Evolutionary conservation across 1,284 basidiomycete genomes (phyloP), one percentile per base, ranked within the genome.

Genomic region (Xerocomus minutiporus): DNA sequence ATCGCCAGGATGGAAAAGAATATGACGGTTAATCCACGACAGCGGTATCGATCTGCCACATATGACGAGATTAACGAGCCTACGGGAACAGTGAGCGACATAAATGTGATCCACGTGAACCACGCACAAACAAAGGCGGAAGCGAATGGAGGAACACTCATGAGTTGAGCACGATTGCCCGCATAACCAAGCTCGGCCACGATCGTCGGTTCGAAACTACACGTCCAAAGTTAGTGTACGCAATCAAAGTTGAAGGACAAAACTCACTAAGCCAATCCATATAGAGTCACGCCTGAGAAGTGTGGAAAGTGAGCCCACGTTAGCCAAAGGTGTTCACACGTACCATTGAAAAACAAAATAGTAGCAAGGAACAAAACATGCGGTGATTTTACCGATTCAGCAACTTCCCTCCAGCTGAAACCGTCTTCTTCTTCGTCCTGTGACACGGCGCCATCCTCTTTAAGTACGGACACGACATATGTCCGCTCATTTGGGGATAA

Each of bases 151-250:
- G 75, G 77, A 6, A 78, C 77, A 23, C 71, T 77, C 73, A 77
- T 73, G 11, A 80, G 67, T 51, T 80, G 79, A 15, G 77, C 75
- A 5, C 61, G 61, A 13, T 73, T 68, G 7, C 71, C 70, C 1
- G 67, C 69, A 56, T 73, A 78, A n/a, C 77, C 78, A 13, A 81
- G 68, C 17, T 66, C 59, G 39, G 67, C 67, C 5, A 82, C 72
- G 50, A 82, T 80, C 1, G 74, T 73, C 8, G 82, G 82, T 3
- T 78, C 68, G 57, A 84, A 84, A 58, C 77, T 78, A 50, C 13
- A 15, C 42, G 31, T 44, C 15, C 31, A 44, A 41, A 8, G 17
- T 51, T 8, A 35, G 48, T 13, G 38, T n/a, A 15, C 41, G 26
- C n/a, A 41, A 45, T 28, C 32, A 23, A 52, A 20, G 9, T 23